Evolutionary conservation across 1,139 yeast genomes (phyloP).

Genomic region (Saccharomyces hybrid): DNA sequence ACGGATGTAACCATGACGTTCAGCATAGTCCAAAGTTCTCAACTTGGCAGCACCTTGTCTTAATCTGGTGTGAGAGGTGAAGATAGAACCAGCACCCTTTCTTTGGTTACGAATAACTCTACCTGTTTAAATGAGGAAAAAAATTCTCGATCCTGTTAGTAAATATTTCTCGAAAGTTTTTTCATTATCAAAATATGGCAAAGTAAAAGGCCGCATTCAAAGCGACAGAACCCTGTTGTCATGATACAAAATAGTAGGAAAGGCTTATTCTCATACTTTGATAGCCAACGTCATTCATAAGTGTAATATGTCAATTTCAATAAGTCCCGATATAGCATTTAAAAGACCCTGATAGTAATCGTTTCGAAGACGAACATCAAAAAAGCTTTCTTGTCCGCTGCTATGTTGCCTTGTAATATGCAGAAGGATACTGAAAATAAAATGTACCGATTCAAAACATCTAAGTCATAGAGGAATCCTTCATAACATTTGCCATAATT

Average conservation of each 20-base stretch:
- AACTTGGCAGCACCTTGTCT: constrained; percentile 99
- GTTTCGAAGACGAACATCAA: neutral
- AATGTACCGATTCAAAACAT: neutral
- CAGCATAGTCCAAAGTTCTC: constrained; percentile 98
- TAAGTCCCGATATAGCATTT: neutral
- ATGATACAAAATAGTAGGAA: neutral
- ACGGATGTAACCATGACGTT: constrained; percentile 99
- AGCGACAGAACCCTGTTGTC: neutral
- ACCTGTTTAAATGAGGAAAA: constrained; percentile 47
- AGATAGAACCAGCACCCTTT: constrained; percentile 99
- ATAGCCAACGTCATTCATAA: neutral
- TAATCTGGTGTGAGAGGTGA: constrained; percentile 99
- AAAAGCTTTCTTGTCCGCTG: neutral
- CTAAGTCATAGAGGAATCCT: neutral
- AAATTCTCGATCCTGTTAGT: constrained; percentile 13
- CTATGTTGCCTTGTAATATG: neutral
- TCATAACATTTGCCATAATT: neutral
- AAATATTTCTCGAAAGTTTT: constrained; percentile 4
- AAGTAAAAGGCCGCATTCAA: neutral
- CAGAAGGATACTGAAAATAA: neutral
- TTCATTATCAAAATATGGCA: neutral
- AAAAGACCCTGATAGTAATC: neutral
- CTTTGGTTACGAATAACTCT: constrained; percentile 99
- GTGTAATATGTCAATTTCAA: neutral
- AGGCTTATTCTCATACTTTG: neutral